Percentiles rank a stretch among this genome's conserved stretches.
Conservation (phyloP, 2,329 filamentous ascomycete genomes). For the Calonectria hongkongensis region DNA sequence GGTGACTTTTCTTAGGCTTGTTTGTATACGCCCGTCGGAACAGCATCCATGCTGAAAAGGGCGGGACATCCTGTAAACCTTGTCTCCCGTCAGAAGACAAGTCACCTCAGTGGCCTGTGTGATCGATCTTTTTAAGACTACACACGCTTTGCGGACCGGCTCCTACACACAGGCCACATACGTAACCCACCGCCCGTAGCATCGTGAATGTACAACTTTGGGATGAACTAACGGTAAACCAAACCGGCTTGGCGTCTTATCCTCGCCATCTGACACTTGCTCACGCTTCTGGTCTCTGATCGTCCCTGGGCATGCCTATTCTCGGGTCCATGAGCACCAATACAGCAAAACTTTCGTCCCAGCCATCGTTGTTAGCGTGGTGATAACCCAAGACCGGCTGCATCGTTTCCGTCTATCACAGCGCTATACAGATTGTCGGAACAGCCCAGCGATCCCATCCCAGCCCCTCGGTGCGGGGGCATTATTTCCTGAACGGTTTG, state of each 20-base stretch:
- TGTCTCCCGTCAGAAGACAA: background rate
- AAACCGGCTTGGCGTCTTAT: conserved; percentile 18
- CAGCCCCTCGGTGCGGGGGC: conserved; percentile 50
- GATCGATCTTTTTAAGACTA: conserved; percentile 29
- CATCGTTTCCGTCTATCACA: conserved; percentile 53
- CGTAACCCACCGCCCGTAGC: conserved; percentile 23
- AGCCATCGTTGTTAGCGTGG: conserved; percentile 48
- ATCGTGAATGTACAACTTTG: conserved; percentile 26
- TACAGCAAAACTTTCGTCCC: conserved; percentile 43
- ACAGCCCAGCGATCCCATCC: conserved; percentile 50
- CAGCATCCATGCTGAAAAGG: background rate
- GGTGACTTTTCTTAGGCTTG: background rate
- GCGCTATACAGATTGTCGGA: conserved; percentile 56
- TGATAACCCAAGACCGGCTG: conserved; percentile 50
- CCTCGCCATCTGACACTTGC: conserved; percentile 36
- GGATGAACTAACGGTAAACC: conserved; percentile 13
- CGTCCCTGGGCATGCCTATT: conserved; percentile 29
- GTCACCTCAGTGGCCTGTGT: conserved; percentile 30
- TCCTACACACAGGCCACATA: background rate
- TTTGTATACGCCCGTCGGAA: background rate
- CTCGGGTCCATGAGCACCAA: conserved; percentile 36
- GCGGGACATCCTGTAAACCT: background rate
- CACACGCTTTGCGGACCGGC: conserved; percentile 25
- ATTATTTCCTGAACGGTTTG: conserved; percentile 41
- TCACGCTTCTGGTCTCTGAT: conserved; percentile 12